phyloP scores from a whole-genome alignment of 768 basidiomycete species.

The Amyloporia xantha region DNA sequence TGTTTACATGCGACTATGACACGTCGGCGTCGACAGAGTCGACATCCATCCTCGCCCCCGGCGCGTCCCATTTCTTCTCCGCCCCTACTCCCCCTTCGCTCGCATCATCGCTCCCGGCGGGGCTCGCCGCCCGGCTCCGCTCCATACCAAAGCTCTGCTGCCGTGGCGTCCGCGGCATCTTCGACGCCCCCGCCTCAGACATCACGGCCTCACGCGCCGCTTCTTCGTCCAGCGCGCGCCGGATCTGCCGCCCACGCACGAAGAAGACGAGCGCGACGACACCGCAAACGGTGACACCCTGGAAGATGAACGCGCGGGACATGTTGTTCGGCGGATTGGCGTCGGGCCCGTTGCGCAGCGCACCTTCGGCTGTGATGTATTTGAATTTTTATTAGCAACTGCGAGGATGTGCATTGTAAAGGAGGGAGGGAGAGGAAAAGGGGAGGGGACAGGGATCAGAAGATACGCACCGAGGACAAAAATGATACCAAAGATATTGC shows the following conservation, averaged over 20 bases:
- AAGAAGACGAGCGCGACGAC: slow-evolving; percentile 40
- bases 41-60: no score
- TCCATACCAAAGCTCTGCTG: no score
- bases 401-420: no score
- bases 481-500: slow-evolving; percentile 58
- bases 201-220: background rate
- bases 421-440: background rate
- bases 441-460: background rate
- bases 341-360: slow-evolving; percentile 53
- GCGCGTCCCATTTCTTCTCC: no score
- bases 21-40: no score
- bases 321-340: slow-evolving; percentile 73
- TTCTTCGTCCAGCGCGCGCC: slow-evolving; percentile 53
- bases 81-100: no score
- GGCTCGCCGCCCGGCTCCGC: no score
- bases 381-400: no score
- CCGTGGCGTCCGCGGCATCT: background rate
- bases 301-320: slow-evolving; percentile 60
- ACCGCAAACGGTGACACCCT: slow-evolving; percentile 43
- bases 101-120: no score
- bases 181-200: no score
- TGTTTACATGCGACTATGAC: no score
- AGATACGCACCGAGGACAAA: slow-evolving; percentile 59
- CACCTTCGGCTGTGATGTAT: slow-evolving; percentile 52
- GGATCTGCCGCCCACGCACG: slow-evolving; percentile 52